Percentiles rank a stretch among this genome's conserved stretches.
Conservation (phyloP, 2,329 filamentous ascomycete genomes). For the Apiospora koreana region DNA sequence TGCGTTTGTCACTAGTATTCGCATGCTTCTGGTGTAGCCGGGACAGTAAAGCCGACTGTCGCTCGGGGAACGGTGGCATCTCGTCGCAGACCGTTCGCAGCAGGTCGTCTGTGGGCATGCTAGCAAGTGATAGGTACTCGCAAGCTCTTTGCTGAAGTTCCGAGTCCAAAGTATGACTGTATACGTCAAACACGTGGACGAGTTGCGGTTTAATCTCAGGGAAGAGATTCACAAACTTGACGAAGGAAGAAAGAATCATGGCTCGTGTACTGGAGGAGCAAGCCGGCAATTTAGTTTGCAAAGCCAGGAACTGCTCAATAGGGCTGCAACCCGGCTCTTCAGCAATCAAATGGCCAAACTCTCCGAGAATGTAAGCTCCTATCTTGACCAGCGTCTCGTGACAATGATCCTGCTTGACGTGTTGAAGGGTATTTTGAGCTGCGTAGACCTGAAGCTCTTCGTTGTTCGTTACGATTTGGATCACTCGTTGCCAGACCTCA, state of each 20-base stretch:
- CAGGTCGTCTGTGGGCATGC: slow-evolving; percentile 84
- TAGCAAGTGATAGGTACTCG: slow-evolving; percentile 87
- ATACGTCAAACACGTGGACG: slow-evolving; percentile 84
- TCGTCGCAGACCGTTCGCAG: slow-evolving; percentile 94
- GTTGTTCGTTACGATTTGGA: slow-evolving; percentile 98
- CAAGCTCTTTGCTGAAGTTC: slow-evolving; percentile 96
- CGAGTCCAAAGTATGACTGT: slow-evolving; percentile 92
- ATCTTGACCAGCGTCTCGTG: slow-evolving; percentile 98
- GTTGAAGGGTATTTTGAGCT: slow-evolving; percentile 87
- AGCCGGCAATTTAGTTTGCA: slow-evolving; percentile 85
- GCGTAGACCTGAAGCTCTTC: slow-evolving; percentile 97
- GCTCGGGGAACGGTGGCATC: slow-evolving; percentile 97
- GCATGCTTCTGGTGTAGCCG: slow-evolving; percentile 93
- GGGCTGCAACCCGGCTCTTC: slow-evolving; percentile 91
- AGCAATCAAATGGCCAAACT: slow-evolving; percentile 95
- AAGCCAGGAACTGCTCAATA: slow-evolving; percentile 92
- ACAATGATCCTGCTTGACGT: slow-evolving; percentile 89
- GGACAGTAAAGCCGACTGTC: slow-evolving; percentile 88
- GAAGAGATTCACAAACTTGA: slow-evolving; percentile 98
- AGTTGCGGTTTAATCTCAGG: slow-evolving; percentile 98
- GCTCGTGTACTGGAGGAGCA: slow-evolving; percentile 89
- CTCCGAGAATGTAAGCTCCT: slow-evolving; percentile 90
- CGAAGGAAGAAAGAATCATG: slow-evolving; percentile 91
- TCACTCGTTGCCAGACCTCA: slow-evolving; percentile 98
- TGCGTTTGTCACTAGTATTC: slow-evolving; percentile 90